Conservation (phyloP, 1,284 basidiomycete genomes). For the Xanthoconium separans region DNA sequence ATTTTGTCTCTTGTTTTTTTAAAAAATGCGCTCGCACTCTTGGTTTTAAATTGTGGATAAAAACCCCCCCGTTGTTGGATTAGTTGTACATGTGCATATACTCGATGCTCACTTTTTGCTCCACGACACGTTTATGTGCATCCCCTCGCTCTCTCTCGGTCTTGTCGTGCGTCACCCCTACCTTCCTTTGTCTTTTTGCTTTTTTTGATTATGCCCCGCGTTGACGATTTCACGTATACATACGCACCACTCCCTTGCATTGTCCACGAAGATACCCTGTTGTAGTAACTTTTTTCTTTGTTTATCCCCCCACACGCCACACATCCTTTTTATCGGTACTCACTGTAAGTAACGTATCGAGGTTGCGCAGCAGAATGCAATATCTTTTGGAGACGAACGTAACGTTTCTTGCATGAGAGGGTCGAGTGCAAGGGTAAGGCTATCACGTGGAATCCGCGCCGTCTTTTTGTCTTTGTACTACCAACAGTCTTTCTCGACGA, state of each 20-base stretch:
- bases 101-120: constrained; percentile 23
- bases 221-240: constrained; percentile 35
- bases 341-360: constrained; percentile 29
- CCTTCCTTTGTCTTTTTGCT: not conserved
- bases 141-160: not conserved
- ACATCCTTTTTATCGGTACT: constrained; percentile 23
- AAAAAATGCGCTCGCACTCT: constrained; percentile 20
- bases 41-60: constrained; percentile 36
- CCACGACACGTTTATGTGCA: constrained; percentile 12
- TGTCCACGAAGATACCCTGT: constrained; percentile 38
- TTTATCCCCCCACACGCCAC: too few species aligned
- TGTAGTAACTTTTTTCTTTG: constrained; percentile 27
- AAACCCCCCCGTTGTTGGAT: constrained; percentile 31
- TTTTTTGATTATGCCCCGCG: constrained; percentile 23
- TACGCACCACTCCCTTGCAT: constrained; percentile 12
- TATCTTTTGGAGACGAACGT: constrained; percentile 30
- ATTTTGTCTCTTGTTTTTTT: not conserved
- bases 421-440: not conserved
- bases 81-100: constrained; percentile 35
- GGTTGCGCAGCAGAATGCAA: constrained; percentile 37
- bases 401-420: too few species aligned
- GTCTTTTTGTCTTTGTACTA: too few species aligned
- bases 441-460: too few species aligned
- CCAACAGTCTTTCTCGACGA: too few species aligned
- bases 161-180: constrained; percentile 29